A percentile compares a stretch with the other conserved stretches of the same genome.
phyloP scores from a whole-genome alignment of 441 rosid species.

The Corymbia citriodora region DNA sequence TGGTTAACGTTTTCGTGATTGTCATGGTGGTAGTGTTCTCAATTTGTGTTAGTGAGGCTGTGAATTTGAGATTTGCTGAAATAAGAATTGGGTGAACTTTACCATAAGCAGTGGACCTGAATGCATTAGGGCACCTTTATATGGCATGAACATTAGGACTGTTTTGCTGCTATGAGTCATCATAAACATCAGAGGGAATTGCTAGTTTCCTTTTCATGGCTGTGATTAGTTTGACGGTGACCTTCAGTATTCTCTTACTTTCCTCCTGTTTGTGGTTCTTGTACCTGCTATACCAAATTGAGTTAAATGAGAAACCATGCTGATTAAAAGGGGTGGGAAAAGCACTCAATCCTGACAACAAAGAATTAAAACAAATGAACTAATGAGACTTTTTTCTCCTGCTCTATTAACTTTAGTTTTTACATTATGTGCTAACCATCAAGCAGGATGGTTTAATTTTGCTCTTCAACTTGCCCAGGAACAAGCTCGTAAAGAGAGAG shows the following conservation, averaged over 20 bases:
- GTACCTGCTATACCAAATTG: background rate
- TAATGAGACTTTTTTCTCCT: background rate
- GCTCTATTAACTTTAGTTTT: background rate
- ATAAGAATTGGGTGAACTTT: background rate
- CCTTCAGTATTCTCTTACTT: background rate
- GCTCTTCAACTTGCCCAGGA: background rate
- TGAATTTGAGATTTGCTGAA: background rate
- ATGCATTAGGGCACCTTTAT: background rate
- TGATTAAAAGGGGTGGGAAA: background rate
- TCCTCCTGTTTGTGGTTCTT: background rate
- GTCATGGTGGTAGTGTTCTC: background rate
- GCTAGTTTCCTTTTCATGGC: background rate
- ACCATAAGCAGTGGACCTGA: background rate
- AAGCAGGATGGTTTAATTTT: background rate
- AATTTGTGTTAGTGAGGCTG: background rate
- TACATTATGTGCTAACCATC: background rate
- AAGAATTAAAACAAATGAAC: background rate
- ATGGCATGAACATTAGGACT: background rate
- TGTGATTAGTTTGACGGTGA: background rate
- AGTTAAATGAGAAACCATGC: background rate
- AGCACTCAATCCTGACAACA: background rate
- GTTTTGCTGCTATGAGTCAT: background rate
- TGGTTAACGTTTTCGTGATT: background rate
- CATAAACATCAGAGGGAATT: background rate
- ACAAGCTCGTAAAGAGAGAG: slow-evolving; percentile 18